These are phyloP conservation scores for Porogramme epimiltina DNA, from an alignment of 1,284 basidiomycete species.

Conservation along the genomic window DNA sequence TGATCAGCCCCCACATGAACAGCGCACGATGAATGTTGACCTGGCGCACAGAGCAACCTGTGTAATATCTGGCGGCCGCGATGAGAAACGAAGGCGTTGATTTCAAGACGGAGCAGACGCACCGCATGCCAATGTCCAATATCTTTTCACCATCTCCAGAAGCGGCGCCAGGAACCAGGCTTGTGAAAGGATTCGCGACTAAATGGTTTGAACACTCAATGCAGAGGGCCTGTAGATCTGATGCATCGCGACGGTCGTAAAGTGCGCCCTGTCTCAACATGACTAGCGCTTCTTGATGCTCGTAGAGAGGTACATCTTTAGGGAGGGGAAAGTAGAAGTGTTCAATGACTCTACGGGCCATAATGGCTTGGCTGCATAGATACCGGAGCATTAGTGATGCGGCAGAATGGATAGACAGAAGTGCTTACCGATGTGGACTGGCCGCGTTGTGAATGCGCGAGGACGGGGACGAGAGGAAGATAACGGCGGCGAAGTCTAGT, in stretches of 20 bases:
- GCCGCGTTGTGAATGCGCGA: too few relatives aligned
- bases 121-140: conserved; percentile 9
- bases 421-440: too few relatives aligned
- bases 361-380: too few relatives aligned
- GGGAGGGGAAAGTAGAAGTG: not conserved
- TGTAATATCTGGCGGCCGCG: not conserved
- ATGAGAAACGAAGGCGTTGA: too few relatives aligned
- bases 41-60: conserved; percentile 1
- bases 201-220: conserved; percentile 3
- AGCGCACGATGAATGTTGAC: conserved; percentile 8
- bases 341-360: not conserved
- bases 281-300: conserved; percentile 2
- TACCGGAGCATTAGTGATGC: too few relatives aligned
- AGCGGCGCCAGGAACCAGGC: not conserved
- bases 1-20: conserved; percentile 2
- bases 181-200: not conserved
- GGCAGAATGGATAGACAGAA: too few relatives aligned
- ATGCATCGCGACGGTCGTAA: too few relatives aligned
- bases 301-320: not conserved
- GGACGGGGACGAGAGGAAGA: too few relatives aligned
- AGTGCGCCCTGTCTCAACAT: not conserved
- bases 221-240: not conserved
- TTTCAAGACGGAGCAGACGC: too few relatives aligned
- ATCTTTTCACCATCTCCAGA: conserved; percentile 5
- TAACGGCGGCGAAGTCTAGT: too few relatives aligned